A percentile compares a stretch with the other conserved stretches of the same genome.
phyloP scores from a whole-genome alignment of 1,284 basidiomycete genomes.

The Phellopilus nigrolimitatus region DNA sequence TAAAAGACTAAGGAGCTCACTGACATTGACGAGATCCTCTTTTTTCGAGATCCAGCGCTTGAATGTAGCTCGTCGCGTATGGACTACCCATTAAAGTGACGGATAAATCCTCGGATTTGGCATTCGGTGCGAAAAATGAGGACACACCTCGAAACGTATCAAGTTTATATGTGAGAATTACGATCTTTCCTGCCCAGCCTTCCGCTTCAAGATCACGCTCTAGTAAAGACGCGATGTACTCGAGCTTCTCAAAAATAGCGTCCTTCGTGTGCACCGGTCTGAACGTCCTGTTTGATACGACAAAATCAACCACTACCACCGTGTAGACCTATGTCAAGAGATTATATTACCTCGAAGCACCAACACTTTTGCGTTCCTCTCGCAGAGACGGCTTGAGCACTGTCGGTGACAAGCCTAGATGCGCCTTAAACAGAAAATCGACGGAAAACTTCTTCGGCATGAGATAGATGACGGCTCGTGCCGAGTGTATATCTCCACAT shows the following conservation, averaged over 20 bases:
- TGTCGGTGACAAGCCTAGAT: conserved; percentile 83
- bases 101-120: conserved; percentile 20
- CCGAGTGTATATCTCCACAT: conserved; percentile 79
- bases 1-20: conserved; percentile 26
- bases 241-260: conserved; percentile 66
- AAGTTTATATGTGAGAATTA: conserved; percentile 78
- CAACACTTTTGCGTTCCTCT: conserved; percentile 85
- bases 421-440: conserved; percentile 65
- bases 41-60: conserved; percentile 72
- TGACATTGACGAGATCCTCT: conserved; percentile 72
- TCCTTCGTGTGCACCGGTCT: conserved; percentile 58
- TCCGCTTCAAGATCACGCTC: conserved; percentile 67
- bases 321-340: conserved; percentile 8
- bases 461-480: conserved; percentile 66
- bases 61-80: conserved; percentile 77
- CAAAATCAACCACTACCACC: background rate
- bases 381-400: conserved; percentile 67
- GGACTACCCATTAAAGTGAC: conserved; percentile 44
- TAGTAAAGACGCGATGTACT: conserved; percentile 75
- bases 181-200: conserved; percentile 71
- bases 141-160: conserved; percentile 68
- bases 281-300: conserved; percentile 59
- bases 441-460: conserved; percentile 85
- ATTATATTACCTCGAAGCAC: conserved; percentile 67
- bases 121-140: conserved; percentile 15